Percentiles rank a stretch among this genome's conserved stretches.
phyloP scores from a whole-genome alignment of 495 filamentous ascomycete genomes.

The Penicillium antarcticum region DNA sequence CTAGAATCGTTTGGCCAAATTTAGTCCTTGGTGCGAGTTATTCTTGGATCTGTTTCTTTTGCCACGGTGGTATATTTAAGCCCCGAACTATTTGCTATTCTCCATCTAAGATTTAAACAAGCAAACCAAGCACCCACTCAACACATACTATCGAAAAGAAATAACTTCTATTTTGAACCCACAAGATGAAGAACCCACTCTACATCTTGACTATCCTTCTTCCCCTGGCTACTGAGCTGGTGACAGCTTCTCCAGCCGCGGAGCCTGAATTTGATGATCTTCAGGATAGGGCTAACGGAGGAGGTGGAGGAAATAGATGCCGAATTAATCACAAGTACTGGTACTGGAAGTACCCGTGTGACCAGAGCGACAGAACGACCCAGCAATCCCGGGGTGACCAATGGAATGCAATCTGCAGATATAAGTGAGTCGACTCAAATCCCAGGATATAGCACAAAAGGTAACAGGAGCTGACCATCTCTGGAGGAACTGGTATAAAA shows the following conservation, averaged over 20 bases:
- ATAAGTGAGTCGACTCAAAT: background rate
- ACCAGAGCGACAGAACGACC: background rate
- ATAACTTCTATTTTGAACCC: background rate
- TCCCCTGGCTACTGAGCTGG: background rate
- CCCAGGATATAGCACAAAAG: background rate
- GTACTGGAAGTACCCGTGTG: slow-evolving; percentile 4
- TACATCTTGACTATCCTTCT: background rate
- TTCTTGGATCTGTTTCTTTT: too few species aligned
- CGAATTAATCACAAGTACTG: background rate
- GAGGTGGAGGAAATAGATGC: background rate
- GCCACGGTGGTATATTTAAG: too few species aligned
- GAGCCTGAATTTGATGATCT: background rate
- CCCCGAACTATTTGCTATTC: too few species aligned
- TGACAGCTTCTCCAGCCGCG: background rate
- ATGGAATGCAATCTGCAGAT: background rate
- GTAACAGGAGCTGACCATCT: background rate
- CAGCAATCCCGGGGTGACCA: background rate
- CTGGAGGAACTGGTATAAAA: background rate
- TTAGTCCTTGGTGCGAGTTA: too few species aligned
- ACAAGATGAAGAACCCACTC: background rate
- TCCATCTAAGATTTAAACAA: too few species aligned
- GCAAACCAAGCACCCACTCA: too few species aligned
- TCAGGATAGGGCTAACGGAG: background rate
- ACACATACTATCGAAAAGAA: background rate
- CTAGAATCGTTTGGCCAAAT: too few species aligned